Evolutionary conservation across 352 stramenopile genomes (phyloP), one percentile per base, ranked within the genome.

Genomic region (Phytophthora litchii): DNA sequence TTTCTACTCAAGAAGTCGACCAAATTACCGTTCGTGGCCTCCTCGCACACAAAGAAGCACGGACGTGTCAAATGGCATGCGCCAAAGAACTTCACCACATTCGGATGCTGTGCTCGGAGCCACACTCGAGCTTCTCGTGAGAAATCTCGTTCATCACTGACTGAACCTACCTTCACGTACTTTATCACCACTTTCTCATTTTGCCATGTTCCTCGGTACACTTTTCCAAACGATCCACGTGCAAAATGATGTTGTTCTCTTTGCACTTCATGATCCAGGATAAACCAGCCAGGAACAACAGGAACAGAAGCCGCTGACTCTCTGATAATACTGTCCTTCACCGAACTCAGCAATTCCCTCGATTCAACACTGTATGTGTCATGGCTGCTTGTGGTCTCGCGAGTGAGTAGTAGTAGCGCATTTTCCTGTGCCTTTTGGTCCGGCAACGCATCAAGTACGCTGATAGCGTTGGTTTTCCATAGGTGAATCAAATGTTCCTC

Each of bases 21-120:
- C 11, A 62, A 36, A 11, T 43, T 53, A 1, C 51, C 37, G 6
- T 54, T 34, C 0, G 14, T 31, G 0, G 59, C 59, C 3, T 62
- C 49, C 16, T 67, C 59, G 32, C 50, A 55, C 20, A 67, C 59
- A 20, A 67, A 67, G 50, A 61, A 62, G 7, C 44, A 52, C 21
- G 42, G 44, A 8, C 9, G 20, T 13, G 37, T 27, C 6, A 57
- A 36, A 17, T 67, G 59, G 7, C 59, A 67, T 2, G 50, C 51
- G 3, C 44, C 59, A n/a, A 51, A 56, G 29, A 67, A 48, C 12
- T 36, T 16, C 9, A 67, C 38, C 17, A 62, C 29, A n/a, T 67
- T 56, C 5, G 23, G 11, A 16, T 56, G 59, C 17, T 54, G 37
- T 32, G 50, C 51, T 17, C 20, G 12, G n/a, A 40, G 31, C 51